Percentiles rank a stretch among this genome's conserved stretches.
phyloP scores from a whole-genome alignment of 441 rosid species.

The Gossypium davidsonii region DNA sequence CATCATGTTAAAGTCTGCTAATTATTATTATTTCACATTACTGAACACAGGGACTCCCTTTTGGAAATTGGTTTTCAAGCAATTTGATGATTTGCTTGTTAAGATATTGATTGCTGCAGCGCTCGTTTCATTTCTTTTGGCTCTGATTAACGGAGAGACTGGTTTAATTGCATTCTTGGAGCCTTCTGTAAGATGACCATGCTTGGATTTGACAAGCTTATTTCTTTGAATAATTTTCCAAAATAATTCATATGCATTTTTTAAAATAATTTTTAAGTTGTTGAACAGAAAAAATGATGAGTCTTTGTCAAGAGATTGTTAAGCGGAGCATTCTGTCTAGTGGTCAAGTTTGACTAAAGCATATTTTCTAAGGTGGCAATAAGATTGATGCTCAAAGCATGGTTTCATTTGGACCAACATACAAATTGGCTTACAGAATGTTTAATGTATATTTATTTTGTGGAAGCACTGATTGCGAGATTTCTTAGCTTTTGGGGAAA shows the following conservation, averaged over 20 bases:
- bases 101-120: constrained; percentile 97
- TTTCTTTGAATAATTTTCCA: constrained; percentile 4
- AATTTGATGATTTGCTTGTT: constrained; percentile 96
- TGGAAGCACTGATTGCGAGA: background rate
- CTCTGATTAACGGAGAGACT: constrained; percentile 92
- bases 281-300: background rate
- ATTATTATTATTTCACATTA: constrained; percentile 23
- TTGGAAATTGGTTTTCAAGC: constrained; percentile 96
- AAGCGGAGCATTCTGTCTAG: background rate
- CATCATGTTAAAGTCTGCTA: background rate
- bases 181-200: constrained; percentile 74
- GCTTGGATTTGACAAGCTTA: constrained; percentile 9
- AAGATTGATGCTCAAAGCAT: background rate
- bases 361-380: background rate
- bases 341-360: background rate
- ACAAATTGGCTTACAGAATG: background rate
- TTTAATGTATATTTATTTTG: background rate
- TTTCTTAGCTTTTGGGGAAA: background rate
- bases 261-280: background rate
- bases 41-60: constrained; percentile 78
- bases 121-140: constrained; percentile 72
- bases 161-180: constrained; percentile 94
- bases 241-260: background rate
- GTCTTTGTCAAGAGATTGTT: background rate
- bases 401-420: background rate